A percentile compares a stretch with the other conserved stretches of the same genome.
phyloP scores from a whole-genome alignment of 164 flowering plant genomes.

The Pachysandra terminalis region DNA sequence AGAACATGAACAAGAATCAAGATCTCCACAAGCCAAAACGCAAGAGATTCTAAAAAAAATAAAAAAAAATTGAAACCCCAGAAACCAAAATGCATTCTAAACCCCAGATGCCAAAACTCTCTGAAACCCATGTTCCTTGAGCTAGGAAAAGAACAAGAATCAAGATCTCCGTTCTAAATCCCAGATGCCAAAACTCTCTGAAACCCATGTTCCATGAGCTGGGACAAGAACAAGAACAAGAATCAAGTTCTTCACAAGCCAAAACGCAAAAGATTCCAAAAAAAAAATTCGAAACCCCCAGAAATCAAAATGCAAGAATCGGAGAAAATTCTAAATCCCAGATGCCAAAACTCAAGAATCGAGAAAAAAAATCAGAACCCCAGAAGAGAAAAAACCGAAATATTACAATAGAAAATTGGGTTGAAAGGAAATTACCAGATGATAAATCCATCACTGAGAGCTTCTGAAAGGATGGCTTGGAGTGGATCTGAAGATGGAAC shows the following conservation, averaged over 20 bases:
- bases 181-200: too few species aligned
- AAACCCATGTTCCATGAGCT: slow-evolving; percentile 96
- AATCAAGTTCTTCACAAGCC: slow-evolving; percentile 2
- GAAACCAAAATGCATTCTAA: too few species aligned
- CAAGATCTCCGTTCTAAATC: slow-evolving; percentile 10
- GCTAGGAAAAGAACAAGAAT: slow-evolving; percentile 31
- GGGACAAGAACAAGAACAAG: slow-evolving; percentile 13
- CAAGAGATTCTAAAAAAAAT: slow-evolving; percentile 4
- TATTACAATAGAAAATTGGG: background rate
- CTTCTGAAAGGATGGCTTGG: slow-evolving; percentile 39
- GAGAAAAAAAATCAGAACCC: background rate
- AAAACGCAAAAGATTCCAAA: slow-evolving; percentile 1
- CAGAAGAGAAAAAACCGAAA: background rate
- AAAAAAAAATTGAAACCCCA: too few species aligned
- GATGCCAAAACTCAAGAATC: too few species aligned
- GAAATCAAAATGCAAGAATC: background rate
- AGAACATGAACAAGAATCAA: slow-evolving; percentile 11
- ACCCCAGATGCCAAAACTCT: too few species aligned
- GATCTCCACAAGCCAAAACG: background rate
- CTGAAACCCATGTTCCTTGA: slow-evolving; percentile 92
- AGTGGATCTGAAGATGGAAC: slow-evolving; percentile 74
- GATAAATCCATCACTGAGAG: slow-evolving; percentile 64
- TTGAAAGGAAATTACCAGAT: slow-evolving; percentile 46
- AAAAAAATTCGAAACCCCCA: too few species aligned
- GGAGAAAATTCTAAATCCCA: background rate